Evolutionary conservation across 306 rosid species (phyloP).

Genomic region (Arachis stenosperma): DNA sequence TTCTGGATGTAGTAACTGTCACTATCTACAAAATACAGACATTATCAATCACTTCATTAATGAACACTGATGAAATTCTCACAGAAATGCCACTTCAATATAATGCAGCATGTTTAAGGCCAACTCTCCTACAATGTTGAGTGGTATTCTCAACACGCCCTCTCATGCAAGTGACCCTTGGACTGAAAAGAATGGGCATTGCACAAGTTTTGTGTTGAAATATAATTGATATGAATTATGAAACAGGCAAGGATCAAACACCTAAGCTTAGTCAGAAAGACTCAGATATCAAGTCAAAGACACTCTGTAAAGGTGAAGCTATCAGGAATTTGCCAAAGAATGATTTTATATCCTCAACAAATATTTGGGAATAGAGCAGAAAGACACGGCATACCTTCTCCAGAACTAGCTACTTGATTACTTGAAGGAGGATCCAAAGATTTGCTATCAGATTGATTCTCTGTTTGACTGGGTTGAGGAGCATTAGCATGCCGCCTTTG

Average conservation of each 20-base stretch:
- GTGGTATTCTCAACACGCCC: slow-evolving; percentile 17
- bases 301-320: slow-evolving; percentile 13
- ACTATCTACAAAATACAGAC: slow-evolving; percentile 41
- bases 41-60: slow-evolving; percentile 27
- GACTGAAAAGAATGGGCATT: background rate
- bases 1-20: slow-evolving; percentile 66
- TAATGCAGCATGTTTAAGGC: slow-evolving; percentile 19
- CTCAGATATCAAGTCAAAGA: slow-evolving; percentile 16
- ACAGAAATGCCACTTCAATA: slow-evolving; percentile 39
- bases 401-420: slow-evolving; percentile 55
- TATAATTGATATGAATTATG: slow-evolving; percentile 32
- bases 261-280: slow-evolving; percentile 18
- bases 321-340: slow-evolving; percentile 8
- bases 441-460: slow-evolving; percentile 69
- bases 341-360: slow-evolving; percentile 6
- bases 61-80: slow-evolving; percentile 32
- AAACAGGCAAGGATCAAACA: background rate
- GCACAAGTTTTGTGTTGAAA: slow-evolving; percentile 18
- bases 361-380: slow-evolving; percentile 25
- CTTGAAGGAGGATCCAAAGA: slow-evolving; percentile 62
- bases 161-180: slow-evolving; percentile 13
- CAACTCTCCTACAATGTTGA: slow-evolving; percentile 21
- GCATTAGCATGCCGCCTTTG: slow-evolving; percentile 68
- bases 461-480: slow-evolving; percentile 69
- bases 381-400: slow-evolving; percentile 66